A percentile compares a stretch with the other conserved stretches of the same genome.
phyloP scores from a whole-genome alignment of 352 stramenopile species.

The Phytophthora parvispora region DNA sequence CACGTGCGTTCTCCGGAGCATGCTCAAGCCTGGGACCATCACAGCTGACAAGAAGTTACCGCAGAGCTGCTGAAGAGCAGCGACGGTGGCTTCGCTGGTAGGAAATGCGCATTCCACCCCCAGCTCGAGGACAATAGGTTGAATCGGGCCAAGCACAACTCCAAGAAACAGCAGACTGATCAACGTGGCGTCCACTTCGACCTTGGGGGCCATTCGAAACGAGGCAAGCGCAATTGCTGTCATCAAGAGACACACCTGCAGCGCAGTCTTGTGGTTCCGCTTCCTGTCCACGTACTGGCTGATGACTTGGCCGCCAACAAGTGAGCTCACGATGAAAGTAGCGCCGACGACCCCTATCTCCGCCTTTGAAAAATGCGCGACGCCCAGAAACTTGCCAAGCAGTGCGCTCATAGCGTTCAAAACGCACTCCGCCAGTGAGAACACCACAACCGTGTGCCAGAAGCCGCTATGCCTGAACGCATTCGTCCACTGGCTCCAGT shows the following conservation, averaged over 20 bases:
- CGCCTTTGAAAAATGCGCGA: constrained; percentile 61
- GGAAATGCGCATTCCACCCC: constrained; percentile 78
- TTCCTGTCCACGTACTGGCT: constrained; percentile 62
- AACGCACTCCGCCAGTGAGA: constrained; percentile 75
- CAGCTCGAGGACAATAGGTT: constrained; percentile 70
- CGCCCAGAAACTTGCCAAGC: constrained; percentile 69
- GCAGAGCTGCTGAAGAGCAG: constrained; percentile 80
- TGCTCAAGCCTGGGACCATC: constrained; percentile 55
- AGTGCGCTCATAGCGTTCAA: constrained; percentile 76
- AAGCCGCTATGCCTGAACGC: constrained; percentile 72
- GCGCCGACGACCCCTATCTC: constrained; percentile 74
- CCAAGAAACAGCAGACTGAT: constrained; percentile 58
- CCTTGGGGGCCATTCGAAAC: constrained; percentile 57
- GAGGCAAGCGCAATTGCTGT: constrained; percentile 38
- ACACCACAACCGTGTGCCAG: constrained; percentile 61
- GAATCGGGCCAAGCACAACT: constrained; percentile 66
- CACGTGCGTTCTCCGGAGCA: constrained; percentile 44
- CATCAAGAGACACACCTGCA: constrained; percentile 58
- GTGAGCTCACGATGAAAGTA: constrained; percentile 75
- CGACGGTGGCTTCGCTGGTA: constrained; percentile 76
- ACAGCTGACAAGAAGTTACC: constrained; percentile 76
- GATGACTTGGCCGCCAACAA: constrained; percentile 70
- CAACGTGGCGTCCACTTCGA: constrained; percentile 34
- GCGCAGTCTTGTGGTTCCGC: constrained; percentile 58
- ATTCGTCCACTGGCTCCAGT: constrained; percentile 72